Base-by-base conservation (phyloP, 2,329 filamentous ascomycete species). In the Teratosphaeria viscida region DNA sequence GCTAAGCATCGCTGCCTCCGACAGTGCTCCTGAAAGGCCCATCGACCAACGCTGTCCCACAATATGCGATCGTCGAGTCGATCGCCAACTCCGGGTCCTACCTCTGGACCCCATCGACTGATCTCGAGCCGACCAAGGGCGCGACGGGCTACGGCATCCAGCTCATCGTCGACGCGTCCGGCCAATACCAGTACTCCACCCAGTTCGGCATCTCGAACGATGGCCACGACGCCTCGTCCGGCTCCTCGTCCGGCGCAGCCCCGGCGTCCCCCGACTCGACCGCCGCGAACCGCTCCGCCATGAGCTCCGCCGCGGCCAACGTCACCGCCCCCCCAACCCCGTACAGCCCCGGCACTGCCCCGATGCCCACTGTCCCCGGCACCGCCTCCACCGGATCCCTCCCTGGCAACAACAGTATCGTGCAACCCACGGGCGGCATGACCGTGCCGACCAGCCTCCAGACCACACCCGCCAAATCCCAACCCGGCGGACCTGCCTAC, bases 151-250 rank as follows among this genome's bases (percentile, higher is more conserved):
- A 85, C 74, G 84, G 83, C 62, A 75, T 86, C 68, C 78, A 85
- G 71, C 73, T 87, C 66, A 81, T 86, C 65, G 82, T 81, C 64
- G 81, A 85, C 68, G 75, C 76, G 56, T 82, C 77, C 63, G 81
- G 83, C 70, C 73, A 80, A 69, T 86, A 82, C 78, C 83, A 86
- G 70, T 84, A 79, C 74, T 81, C 79, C 52, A 81, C 81, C 60
- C 82, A 85, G 72, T 85, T 85, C 75, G 83, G 83, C 66, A 78
- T 86, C 74, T 76, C 74, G 62, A 80, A 79, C 19, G 4, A 8
- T n/a, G 53, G 32, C 2, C 32, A 54, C 53, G 14, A 19, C 19
- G 16, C 23, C 34, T 54, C 52, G n/a, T 54, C 52, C 14, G 12
- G 12, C 26, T 54, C 52, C 0, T 26, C n/a, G 14, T 54, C 52